These are phyloP conservation scores for Agarophyton chilense DNA, from an alignment of 23 red algal genomes.

Conservation along the genomic window DNA sequence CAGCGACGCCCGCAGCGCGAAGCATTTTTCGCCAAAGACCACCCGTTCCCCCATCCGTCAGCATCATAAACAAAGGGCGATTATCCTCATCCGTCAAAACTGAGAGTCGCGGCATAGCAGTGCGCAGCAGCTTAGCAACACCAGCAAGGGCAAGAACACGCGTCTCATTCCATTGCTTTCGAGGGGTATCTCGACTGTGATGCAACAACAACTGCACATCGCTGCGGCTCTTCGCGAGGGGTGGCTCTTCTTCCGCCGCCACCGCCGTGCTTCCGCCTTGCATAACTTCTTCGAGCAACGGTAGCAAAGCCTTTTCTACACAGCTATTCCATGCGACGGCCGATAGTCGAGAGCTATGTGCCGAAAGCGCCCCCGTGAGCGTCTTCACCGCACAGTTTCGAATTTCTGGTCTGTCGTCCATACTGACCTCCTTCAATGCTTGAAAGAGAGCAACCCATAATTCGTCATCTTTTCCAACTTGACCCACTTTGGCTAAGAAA, in stretches of 20 bases:
- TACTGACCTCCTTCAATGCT: slow-evolving; percentile 42
- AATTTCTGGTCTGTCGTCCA: slow-evolving; percentile 74
- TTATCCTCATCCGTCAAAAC: slow-evolving; percentile 34
- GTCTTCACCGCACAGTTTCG: slow-evolving; percentile 76
- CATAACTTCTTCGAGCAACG: slow-evolving; percentile 73
- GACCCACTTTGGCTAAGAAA: slow-evolving; percentile 48
- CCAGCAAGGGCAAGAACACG: slow-evolving; percentile 67
- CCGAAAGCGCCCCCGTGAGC: slow-evolving; percentile 53
- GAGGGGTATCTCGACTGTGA: slow-evolving; percentile 80
- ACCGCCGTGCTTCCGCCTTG: slow-evolving; percentile 3
- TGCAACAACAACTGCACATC: slow-evolving; percentile 73
- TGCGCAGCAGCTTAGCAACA: slow-evolving; percentile 60
- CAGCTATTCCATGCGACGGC: slow-evolving; percentile 73
- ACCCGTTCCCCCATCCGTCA: slow-evolving; percentile 52
- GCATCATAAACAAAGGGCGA: slow-evolving; percentile 51
- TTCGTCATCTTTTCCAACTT: slow-evolving; percentile 33
- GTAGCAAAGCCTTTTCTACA: slow-evolving; percentile 51
- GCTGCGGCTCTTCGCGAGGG: slow-evolving; percentile 8
- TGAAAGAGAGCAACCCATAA: slow-evolving; percentile 72
- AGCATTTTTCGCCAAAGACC: slow-evolving; percentile 70
- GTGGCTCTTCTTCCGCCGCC: neutral
- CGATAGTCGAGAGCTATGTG: slow-evolving; percentile 54
- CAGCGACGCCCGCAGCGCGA: slow-evolving; percentile 49
- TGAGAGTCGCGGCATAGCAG: slow-evolving; percentile 44
- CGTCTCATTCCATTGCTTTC: slow-evolving; percentile 87